Evolutionary conservation across 371 early-diverging fungal species (phyloP), one percentile per base, ranked within the genome.

Genomic region (Dipsacomyces acuminosporus): DNA sequence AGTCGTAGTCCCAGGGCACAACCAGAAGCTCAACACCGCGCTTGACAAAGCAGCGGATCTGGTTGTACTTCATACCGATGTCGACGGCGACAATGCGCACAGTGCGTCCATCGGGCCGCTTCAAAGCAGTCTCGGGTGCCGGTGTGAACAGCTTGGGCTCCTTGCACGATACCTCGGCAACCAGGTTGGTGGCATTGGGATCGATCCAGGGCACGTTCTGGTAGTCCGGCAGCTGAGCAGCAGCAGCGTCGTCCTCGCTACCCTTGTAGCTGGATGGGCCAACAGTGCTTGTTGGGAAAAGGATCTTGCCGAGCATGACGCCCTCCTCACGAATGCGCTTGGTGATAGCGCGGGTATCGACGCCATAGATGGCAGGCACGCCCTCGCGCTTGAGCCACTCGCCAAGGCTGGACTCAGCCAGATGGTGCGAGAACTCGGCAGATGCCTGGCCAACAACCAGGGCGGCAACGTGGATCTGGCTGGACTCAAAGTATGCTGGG

Each of bases 31-130:
- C 91, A 23, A 97, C 90, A 59, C 95, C 94, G 46, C 94, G 87
- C 59, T 85, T 82, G 41, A 91, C 83, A 62, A 97, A 94, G 80
- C 94, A 94, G 51, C 95, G 88, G 71, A 96, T 89, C 76, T 97
- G 96, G 79, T 95, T 96, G 80, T 82, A 90, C 74, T 97, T 97
- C 92, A 97, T 93, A 62, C 98, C 98, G 15, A 97, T 91, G 74
- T 97, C 98, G 6, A 97, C 86, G 25, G 91, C 92, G 41, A 97
- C 62, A 34, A 97, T 80, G 47, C 90, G 86, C 48, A 93, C 72
- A 6, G 86, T 78, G 59, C 85, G 87, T 3, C 94, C 94, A 54
- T 82, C 79, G 23, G 84, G 74, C 7, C 82, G 81, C 58, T 79
- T 76, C 18, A 72, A 82, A 41, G 74, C 64, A 11, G 82, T 81